phyloP scores from a whole-genome alignment of 2,329 filamentous ascomycete species.

The Monosporascus sp. region DNA sequence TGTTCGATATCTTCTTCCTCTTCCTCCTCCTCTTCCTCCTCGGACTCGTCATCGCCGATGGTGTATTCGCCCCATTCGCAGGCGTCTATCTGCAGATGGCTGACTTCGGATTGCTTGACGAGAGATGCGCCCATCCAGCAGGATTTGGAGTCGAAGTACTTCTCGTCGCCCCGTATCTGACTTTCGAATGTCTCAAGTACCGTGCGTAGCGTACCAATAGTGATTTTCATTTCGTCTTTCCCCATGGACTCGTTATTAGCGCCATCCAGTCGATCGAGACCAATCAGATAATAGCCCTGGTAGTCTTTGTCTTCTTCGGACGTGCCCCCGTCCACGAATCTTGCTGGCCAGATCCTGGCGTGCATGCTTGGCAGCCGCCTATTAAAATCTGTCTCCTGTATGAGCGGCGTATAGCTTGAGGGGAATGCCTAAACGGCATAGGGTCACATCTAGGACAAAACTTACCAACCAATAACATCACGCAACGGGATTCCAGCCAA shows the following conservation, averaged over 20 bases:
- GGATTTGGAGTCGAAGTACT: slow-evolving; percentile 42
- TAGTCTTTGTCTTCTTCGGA: slow-evolving; percentile 38
- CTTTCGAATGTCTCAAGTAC: slow-evolving; percentile 43
- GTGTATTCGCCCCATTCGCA: slow-evolving; percentile 45
- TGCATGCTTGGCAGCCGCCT: slow-evolving; percentile 44
- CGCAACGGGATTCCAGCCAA: slow-evolving; percentile 59
- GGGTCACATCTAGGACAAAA: slow-evolving; percentile 1
- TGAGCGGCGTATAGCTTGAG: slow-evolving; percentile 3
- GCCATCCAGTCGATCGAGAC: slow-evolving; percentile 37
- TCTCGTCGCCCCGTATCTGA: slow-evolving; percentile 38
- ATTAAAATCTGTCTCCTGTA: slow-evolving; percentile 41
- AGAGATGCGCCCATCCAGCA: slow-evolving; percentile 44
- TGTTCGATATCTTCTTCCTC: slow-evolving; percentile 36
- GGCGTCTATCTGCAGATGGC: slow-evolving; percentile 38
- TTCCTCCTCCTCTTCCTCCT: slow-evolving; percentile 33
- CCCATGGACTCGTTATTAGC: slow-evolving; percentile 15
- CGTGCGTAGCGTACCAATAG: slow-evolving; percentile 37
- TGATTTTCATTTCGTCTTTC: slow-evolving; percentile 36
- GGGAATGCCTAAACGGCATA: too few species aligned
- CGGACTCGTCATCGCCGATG: slow-evolving; percentile 28
- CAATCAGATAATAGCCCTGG: slow-evolving; percentile 57
- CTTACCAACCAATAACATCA: slow-evolving; percentile 53
- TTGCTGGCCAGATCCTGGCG: slow-evolving; percentile 57
- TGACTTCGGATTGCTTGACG: slow-evolving; percentile 32
- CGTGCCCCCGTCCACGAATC: slow-evolving; percentile 40